These are phyloP conservation scores for Penicillium sp. DNA, from an alignment of 2,329 filamentous ascomycete species.

Conservation along the genomic window DNA sequence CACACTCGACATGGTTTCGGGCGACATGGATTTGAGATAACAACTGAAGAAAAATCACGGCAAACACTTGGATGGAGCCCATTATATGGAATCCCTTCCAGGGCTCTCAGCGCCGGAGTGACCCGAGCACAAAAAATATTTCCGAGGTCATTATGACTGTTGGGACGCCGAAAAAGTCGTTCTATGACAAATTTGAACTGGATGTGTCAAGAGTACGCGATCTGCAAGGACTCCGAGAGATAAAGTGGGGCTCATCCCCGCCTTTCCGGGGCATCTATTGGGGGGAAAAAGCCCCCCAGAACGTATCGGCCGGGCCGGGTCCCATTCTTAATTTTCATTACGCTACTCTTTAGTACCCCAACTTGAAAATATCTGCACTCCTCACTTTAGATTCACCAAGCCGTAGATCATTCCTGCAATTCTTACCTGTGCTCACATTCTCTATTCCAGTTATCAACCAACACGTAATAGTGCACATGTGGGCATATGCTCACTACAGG, in stretches of 20 bases:
- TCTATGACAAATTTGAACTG: slow-evolving; percentile 1
- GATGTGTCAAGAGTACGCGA: neutral
- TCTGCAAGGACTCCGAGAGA: neutral
- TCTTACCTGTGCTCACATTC: neutral
- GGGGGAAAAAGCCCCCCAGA: neutral
- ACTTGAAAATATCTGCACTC: neutral
- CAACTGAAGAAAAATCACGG: neutral
- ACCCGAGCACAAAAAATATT: neutral
- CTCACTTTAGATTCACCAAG: neutral
- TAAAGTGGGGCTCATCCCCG: neutral
- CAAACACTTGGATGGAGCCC: neutral
- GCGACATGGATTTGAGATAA: neutral
- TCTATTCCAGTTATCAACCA: neutral
- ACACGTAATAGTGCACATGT: neutral
- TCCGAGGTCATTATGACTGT: neutral
- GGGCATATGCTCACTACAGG: neutral
- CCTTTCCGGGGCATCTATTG: neutral
- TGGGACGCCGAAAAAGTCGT: neutral
- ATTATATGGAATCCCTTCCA: neutral
- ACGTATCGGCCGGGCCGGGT: neutral
- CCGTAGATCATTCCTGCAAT: neutral
- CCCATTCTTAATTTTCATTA: neutral
- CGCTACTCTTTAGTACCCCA: neutral
- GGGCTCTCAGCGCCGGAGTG: neutral
- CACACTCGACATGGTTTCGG: neutral